Conservation (phyloP, 192 early-diverging fungal species). For the Helicostylum pulchrum region DNA sequence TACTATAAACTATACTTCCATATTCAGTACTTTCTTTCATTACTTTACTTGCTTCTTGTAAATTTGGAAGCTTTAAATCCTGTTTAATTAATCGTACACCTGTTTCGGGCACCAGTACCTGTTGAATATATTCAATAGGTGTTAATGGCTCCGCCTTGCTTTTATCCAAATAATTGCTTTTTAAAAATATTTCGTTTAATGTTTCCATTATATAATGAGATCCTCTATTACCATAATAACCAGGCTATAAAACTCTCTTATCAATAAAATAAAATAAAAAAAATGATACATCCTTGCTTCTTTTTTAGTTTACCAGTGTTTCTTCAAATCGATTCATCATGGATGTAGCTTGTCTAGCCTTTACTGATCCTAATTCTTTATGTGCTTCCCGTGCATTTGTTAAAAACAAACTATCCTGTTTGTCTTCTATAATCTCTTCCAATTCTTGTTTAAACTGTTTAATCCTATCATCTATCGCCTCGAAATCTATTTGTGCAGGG, state of each 20-base stretch:
- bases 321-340: constrained; percentile 42
- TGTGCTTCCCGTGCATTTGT: constrained; percentile 30
- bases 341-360: constrained; percentile 35
- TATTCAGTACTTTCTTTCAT: constrained; percentile 28
- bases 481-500: constrained; percentile 40
- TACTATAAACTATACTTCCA: constrained; percentile 13
- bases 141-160: constrained; percentile 38
- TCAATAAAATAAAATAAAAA: background rate
- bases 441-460: constrained; percentile 29
- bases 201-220: constrained; percentile 33
- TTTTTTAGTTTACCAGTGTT: background rate
- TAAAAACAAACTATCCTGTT: constrained; percentile 30
- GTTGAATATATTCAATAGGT: constrained; percentile 51
- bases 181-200: constrained; percentile 37
- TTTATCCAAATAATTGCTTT: constrained; percentile 35
- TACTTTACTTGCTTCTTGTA: constrained; percentile 2
- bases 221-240: constrained; percentile 56
- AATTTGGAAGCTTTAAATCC: constrained; percentile 20
- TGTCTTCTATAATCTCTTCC: constrained; percentile 29
- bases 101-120: constrained; percentile 53
- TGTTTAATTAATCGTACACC: constrained; percentile 42
- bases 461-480: constrained; percentile 30
- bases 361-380: constrained; percentile 30
- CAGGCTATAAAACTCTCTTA: constrained; percentile 35
- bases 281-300: no score